phyloP scores from a whole-genome alignment of 805 yeast genomes.

The Saccharomycopsis sp. region DNA sequence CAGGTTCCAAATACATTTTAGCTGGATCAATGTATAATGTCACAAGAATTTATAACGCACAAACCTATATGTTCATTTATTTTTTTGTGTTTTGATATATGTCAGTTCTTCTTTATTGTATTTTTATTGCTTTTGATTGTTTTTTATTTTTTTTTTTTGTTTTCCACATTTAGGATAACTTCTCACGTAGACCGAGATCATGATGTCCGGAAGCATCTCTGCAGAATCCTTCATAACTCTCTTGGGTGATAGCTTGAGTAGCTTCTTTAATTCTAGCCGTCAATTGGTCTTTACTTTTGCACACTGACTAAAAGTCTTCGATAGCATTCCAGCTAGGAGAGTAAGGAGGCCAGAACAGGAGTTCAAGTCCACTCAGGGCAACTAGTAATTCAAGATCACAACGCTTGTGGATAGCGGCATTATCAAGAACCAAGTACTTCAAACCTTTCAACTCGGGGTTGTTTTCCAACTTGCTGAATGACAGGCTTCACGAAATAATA shows the following conservation, averaged over 20 bases:
- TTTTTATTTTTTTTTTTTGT: too few relatives aligned
- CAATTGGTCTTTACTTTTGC: constrained; percentile 1
- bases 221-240: not conserved
- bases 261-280: constrained; percentile 1
- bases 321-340: not conserved
- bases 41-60: constrained; percentile 58
- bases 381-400: too few relatives aligned
- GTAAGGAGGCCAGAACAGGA: not conserved
- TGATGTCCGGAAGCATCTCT: not conserved
- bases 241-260: not conserved
- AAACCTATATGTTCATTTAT: too few relatives aligned
- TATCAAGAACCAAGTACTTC: too few relatives aligned
- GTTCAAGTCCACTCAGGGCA: not conserved
- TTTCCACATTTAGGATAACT: not conserved
- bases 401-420: too few relatives aligned
- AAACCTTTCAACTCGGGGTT: too few relatives aligned
- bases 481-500: too few relatives aligned
- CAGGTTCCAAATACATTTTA: constrained; percentile 66
- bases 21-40: constrained; percentile 90
- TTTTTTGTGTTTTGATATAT: too few relatives aligned
- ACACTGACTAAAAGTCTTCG: not conserved
- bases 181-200: not conserved
- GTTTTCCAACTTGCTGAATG: too few relatives aligned
- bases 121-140: too few relatives aligned
- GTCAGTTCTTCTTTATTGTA: too few relatives aligned